A percentile compares a stretch with the other conserved stretches of the same genome.
These are phyloP conservation scores for Neopestalotiopsis sp. DNA, from an alignment of 2,329 filamentous ascomycete species.

Conservation along the genomic window DNA sequence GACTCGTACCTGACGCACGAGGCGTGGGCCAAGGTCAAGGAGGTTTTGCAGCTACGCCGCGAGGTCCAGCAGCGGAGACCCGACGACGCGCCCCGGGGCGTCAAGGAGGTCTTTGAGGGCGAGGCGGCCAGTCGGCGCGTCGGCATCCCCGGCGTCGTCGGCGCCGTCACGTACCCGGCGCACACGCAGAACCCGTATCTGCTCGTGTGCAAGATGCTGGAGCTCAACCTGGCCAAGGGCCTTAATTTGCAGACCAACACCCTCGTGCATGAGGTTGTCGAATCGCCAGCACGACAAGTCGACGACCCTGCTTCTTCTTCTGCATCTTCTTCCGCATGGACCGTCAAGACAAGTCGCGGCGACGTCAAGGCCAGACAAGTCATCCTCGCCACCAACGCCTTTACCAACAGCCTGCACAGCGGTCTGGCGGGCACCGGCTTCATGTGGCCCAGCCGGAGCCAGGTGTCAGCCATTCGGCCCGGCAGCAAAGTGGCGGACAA, in stretches of 20 bases:
- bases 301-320: slow-evolving; percentile 15
- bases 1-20: slow-evolving; percentile 28
- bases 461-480: slow-evolving; percentile 48
- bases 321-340: slow-evolving; percentile 32
- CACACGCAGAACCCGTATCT: slow-evolving; percentile 28
- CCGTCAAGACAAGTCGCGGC: slow-evolving; percentile 46
- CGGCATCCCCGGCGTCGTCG: slow-evolving; percentile 26
- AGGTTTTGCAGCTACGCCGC: background rate
- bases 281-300: background rate
- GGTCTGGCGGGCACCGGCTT: slow-evolving; percentile 43
- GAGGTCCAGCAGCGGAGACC: slow-evolving; percentile 16
- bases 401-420: slow-evolving; percentile 48
- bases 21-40: slow-evolving; percentile 16
- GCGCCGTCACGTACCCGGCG: slow-evolving; percentile 27
- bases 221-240: slow-evolving; percentile 18
- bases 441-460: slow-evolving; percentile 52
- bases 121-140: slow-evolving; percentile 24
- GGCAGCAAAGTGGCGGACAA: slow-evolving; percentile 31
- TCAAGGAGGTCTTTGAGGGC: slow-evolving; percentile 23
- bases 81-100: background rate
- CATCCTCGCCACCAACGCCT: slow-evolving; percentile 57
- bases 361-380: slow-evolving; percentile 45
- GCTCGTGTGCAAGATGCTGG: slow-evolving; percentile 19
- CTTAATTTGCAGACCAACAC: slow-evolving; percentile 50
- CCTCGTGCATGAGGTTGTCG: slow-evolving; percentile 36